Conservation (phyloP, 352 stramenopile genomes). For the Phytophthora pisi region DNA sequence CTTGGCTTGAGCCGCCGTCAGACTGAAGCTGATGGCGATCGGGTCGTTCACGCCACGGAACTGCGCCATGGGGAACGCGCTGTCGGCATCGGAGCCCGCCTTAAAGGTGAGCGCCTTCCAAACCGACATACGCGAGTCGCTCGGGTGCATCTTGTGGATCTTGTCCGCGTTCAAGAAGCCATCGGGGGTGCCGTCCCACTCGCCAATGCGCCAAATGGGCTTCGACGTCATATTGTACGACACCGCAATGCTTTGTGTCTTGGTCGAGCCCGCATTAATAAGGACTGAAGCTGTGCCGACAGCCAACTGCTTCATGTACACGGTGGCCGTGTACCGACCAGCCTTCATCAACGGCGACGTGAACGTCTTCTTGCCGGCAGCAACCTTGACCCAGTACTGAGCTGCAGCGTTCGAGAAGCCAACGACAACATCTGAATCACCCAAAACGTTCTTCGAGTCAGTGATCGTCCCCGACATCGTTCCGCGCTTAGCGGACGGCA, state of each 20-base stretch:
- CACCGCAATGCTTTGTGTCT: conserved; percentile 34
- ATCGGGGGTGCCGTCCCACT: conserved; percentile 43
- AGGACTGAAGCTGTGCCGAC: conserved; percentile 36
- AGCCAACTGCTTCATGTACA: conserved; percentile 57
- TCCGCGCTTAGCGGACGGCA: conserved; percentile 37
- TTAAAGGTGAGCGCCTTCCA: conserved; percentile 40
- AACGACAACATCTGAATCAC: conserved; percentile 36
- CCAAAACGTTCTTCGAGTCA: conserved; percentile 33
- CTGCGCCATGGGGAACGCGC: conserved; percentile 48
- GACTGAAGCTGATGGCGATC: conserved; percentile 39
- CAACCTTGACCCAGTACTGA: conserved; percentile 53
- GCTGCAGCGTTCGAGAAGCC: conserved; percentile 44
- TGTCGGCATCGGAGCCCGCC: conserved; percentile 20
- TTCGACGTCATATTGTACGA: conserved; percentile 29
- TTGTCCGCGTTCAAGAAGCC: conserved; percentile 59
- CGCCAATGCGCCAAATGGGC: conserved; percentile 49
- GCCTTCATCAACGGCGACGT: conserved; percentile 53
- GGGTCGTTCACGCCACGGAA: conserved; percentile 57
- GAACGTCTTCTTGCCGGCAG: conserved; percentile 29
- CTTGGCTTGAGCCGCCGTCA: conserved; percentile 33
- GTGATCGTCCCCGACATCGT: conserved; percentile 41
- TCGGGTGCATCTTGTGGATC: conserved; percentile 62
- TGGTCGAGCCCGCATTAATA: conserved; percentile 23
- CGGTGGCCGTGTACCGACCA: conserved; percentile 48
- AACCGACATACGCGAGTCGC: conserved; percentile 44